Evolutionary conservation across 2,329 filamentous ascomycete genomes (phyloP).

Genomic region (Ophiostoma sp.): DNA sequence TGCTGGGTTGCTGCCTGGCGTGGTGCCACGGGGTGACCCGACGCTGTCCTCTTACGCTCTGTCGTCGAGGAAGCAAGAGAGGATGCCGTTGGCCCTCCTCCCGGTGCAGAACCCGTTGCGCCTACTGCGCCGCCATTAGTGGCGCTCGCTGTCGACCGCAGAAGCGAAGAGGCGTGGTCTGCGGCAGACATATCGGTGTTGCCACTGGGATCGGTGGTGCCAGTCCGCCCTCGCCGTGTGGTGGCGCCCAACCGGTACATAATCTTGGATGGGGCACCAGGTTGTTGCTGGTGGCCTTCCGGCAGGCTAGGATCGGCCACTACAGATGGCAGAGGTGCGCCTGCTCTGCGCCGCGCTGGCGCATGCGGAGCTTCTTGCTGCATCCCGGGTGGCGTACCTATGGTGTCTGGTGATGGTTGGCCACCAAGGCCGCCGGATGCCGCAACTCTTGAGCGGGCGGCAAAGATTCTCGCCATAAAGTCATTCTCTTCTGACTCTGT

Average conservation of each 20-base stretch:
- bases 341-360: slow-evolving; percentile 54
- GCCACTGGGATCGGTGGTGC: slow-evolving; percentile 39
- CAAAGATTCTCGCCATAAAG: slow-evolving; percentile 57
- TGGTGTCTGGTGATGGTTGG: slow-evolving; percentile 48
- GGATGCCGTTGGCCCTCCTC: slow-evolving; percentile 27
- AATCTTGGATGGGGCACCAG: slow-evolving; percentile 58
- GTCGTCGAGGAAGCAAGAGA: slow-evolving; percentile 45
- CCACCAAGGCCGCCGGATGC: slow-evolving; percentile 41
- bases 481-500: slow-evolving; percentile 51
- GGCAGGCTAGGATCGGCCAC: slow-evolving; percentile 49
- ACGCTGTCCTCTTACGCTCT: slow-evolving; percentile 88
- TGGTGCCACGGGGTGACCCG: slow-evolving; percentile 68
- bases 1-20: slow-evolving; percentile 51
- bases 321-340: slow-evolving; percentile 48
- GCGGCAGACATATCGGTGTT: slow-evolving; percentile 31
- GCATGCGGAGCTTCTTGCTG: slow-evolving; percentile 52
- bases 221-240: slow-evolving; percentile 39
- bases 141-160: slow-evolving; percentile 36
- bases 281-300: slow-evolving; percentile 19
- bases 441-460: slow-evolving; percentile 50
- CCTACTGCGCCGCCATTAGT: slow-evolving; percentile 23
- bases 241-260: slow-evolving; percentile 56
- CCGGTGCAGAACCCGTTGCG: slow-evolving; percentile 28
- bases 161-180: slow-evolving; percentile 44
- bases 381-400: slow-evolving; percentile 63